Conservation (phyloP, 2,329 filamentous ascomycete species). For the Talaromyces piceae region DNA sequence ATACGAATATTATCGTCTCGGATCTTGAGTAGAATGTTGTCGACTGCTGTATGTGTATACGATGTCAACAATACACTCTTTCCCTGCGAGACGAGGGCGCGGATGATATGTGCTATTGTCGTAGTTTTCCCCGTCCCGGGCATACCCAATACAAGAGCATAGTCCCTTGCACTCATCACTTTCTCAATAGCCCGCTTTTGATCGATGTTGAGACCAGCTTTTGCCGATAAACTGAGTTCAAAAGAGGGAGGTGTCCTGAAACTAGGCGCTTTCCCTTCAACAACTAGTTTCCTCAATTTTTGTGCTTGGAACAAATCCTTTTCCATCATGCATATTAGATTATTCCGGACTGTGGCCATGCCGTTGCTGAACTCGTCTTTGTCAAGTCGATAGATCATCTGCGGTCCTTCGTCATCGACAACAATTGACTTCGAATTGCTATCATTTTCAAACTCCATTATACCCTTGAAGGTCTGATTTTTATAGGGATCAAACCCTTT, state of each 20-base stretch:
- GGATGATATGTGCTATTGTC: conserved; percentile 95
- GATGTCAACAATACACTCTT: conserved; percentile 92
- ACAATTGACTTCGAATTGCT: conserved; percentile 25
- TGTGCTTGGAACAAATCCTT: conserved; percentile 63
- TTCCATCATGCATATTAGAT: conserved; percentile 86
- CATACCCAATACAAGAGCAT: conserved; percentile 96
- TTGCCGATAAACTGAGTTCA: conserved; percentile 48
- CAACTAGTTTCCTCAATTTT: conserved; percentile 69
- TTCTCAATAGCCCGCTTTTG: conserved; percentile 83
- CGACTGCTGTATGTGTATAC: conserved; percentile 94
- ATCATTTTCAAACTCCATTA: conserved; percentile 72
- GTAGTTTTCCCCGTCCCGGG: conserved; percentile 97
- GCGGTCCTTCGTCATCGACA: conserved; percentile 38
- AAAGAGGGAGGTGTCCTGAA: conserved; percentile 60
- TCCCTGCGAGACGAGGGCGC: conserved; percentile 75
- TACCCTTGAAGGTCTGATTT: conserved; percentile 83
- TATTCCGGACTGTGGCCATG: conserved; percentile 91
- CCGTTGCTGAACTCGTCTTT: conserved; percentile 98
- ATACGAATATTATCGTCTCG: conserved; percentile 69
- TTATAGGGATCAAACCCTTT: conserved; percentile 64
- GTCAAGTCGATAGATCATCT: conserved; percentile 71
- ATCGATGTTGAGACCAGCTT: conserved; percentile 71
- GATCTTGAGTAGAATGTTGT: conserved; percentile 95
- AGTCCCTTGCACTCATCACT: conserved; percentile 91
- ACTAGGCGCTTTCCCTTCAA: conserved; percentile 64